Percentiles rank a stretch among this genome's conserved stretches.
phyloP scores from a whole-genome alignment of 352 stramenopile genomes.

The Pythium monospermum region DNA sequence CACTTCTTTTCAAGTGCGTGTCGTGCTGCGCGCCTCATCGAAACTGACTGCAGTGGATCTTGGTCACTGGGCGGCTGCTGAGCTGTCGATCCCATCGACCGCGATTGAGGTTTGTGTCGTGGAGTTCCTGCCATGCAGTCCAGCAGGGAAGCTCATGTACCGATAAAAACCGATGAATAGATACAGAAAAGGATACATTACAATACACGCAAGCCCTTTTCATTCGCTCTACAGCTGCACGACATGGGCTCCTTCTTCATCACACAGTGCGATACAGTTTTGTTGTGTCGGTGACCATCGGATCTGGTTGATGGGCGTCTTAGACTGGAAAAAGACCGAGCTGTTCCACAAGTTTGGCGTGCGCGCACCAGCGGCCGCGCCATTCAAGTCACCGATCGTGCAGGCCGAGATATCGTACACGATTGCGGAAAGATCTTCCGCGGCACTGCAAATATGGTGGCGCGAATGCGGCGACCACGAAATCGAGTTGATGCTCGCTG shows the following conservation, averaged over 20 bases:
- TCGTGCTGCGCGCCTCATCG: slow-evolving; percentile 4
- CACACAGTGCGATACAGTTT: slow-evolving; percentile 95
- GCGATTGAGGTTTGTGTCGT: slow-evolving; percentile 48
- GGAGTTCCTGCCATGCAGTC: slow-evolving; percentile 68
- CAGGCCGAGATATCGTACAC: slow-evolving; percentile 92
- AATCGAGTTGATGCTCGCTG: slow-evolving; percentile 92
- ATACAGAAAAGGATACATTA: too few relatives aligned
- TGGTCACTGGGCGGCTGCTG: slow-evolving; percentile 12
- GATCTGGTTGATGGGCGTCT: slow-evolving; percentile 75
- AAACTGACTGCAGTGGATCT: slow-evolving; percentile 4
- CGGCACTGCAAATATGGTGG: slow-evolving; percentile 94
- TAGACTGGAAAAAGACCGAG: slow-evolving; percentile 57
- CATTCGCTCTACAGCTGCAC: slow-evolving; percentile 55
- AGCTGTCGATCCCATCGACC: slow-evolving; percentile 36
- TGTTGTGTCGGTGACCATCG: slow-evolving; percentile 91
- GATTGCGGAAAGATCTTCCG: slow-evolving; percentile 93
- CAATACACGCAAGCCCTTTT: slow-evolving; percentile 4
- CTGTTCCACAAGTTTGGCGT: slow-evolving; percentile 22
- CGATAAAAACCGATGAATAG: slow-evolving; percentile 38
- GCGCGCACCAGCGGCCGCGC: background rate
- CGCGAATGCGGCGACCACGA: slow-evolving; percentile 94
- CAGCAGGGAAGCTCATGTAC: slow-evolving; percentile 84
- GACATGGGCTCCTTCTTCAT: slow-evolving; percentile 95
- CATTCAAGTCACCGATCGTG: slow-evolving; percentile 25
- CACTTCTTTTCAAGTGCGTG: slow-evolving; percentile 11